phyloP scores from a whole-genome alignment of 164 flowering plant genomes.

The Protea cynaroides region DNA sequence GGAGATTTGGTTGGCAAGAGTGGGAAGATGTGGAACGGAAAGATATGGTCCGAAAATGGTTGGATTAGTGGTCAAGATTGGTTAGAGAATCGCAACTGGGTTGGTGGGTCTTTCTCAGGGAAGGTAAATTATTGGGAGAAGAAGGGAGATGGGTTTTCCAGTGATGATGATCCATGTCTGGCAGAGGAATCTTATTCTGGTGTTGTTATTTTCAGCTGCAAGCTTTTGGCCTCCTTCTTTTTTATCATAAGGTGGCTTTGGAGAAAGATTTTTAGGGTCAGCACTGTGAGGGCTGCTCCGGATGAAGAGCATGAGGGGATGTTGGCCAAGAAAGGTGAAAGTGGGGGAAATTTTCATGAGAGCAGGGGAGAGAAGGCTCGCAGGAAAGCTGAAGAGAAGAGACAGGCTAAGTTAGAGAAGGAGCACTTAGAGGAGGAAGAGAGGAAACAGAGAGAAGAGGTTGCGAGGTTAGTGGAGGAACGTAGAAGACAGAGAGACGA shows the following conservation, averaged over 20 bases:
- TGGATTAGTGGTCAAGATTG: slow-evolving; percentile 75
- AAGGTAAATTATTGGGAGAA: slow-evolving; percentile 46
- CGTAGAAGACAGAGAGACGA: slow-evolving; percentile 17
- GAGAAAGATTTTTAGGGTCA: slow-evolving; percentile 68
- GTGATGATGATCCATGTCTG: slow-evolving; percentile 52
- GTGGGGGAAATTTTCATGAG: slow-evolving; percentile 48
- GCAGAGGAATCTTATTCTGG: slow-evolving; percentile 65
- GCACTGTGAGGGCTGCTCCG: slow-evolving; percentile 32
- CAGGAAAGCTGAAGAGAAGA: slow-evolving; percentile 93
- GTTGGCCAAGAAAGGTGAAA: slow-evolving; percentile 56
- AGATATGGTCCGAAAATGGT: slow-evolving; percentile 67
- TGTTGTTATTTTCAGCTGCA: slow-evolving; percentile 40
- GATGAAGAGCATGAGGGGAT: slow-evolving; percentile 50
- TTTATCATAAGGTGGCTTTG: slow-evolving; percentile 66
- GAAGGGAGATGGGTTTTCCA: slow-evolving; percentile 37
- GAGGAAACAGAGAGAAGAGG: slow-evolving; percentile 93
- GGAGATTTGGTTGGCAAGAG: slow-evolving; percentile 71
- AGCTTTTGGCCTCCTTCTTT: slow-evolving; percentile 48
- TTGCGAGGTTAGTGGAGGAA: slow-evolving; percentile 90
- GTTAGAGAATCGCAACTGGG: slow-evolving; percentile 71
- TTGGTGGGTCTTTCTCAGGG: slow-evolving; percentile 39
- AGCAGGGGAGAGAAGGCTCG: slow-evolving; percentile 88
- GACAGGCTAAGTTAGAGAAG: slow-evolving; percentile 88
- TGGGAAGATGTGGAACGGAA: slow-evolving; percentile 73
- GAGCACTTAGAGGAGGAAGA: slow-evolving; percentile 93